Evolutionary conservation across 192 early-diverging fungal genomes (phyloP), one percentile per base, ranked within the genome.

Genomic region (Coemansia sp.): DNA sequence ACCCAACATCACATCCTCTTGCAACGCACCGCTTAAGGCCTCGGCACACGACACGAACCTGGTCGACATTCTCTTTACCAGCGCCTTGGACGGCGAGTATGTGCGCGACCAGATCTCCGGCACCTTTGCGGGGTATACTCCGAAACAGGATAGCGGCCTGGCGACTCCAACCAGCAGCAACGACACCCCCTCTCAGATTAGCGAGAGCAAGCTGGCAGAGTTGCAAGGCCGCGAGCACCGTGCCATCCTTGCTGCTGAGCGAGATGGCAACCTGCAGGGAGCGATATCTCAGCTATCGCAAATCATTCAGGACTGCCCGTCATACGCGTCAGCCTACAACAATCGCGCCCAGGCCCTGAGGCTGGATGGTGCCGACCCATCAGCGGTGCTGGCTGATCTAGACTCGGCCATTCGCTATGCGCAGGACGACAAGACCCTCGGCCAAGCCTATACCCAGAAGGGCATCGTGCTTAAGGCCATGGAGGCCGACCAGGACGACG

Each of bases 321-420:
- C 47, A 20, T 91, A 89, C 64, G 84, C 87, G 18, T 86, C 84
- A 2, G 87, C 86, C 0, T 88, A 86, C 76, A 91, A 89, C 82
- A 91, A 89, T 68, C 65, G 79, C 6, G 78, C 79, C 7, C 83
- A 82, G 64, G 79, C 71, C 0, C 67, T 70, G 42, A 65, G 89
- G 1, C 62, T 91, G 11, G 42, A 77, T 35, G 69, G 71, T 26
- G 42, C 62, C 18, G 65, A 47, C 14, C 31, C 16, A 16, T 34
- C n/a, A 3, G 14, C 34, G 6, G 86, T 88, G 6, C 57, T 83
- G 28, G 62, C 50, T 2, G 89, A 91, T 57, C 41, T 88, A 52
- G 83, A 87, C 33, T 37, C 33, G 33, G 88, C 89, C 2, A 87
- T 91, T 31, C 61, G 79, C 66, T 75, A 78, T 57, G 86, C 83